Percentiles rank a stretch among this genome's conserved stretches.
phyloP scores from a whole-genome alignment of 169 alveolate species.

The Eimeria zaria region DNA sequence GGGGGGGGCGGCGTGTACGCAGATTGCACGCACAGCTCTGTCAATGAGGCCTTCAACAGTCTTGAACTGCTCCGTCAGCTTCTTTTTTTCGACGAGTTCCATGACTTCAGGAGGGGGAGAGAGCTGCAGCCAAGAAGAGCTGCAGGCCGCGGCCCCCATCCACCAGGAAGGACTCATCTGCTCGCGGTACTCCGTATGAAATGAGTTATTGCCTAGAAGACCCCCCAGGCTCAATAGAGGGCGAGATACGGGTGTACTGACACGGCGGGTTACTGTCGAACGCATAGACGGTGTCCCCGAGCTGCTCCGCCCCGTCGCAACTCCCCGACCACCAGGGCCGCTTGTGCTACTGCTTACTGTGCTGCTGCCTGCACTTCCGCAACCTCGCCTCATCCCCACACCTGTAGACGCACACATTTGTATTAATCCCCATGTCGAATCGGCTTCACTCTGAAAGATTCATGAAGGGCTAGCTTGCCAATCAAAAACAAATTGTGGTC shows the following conservation, averaged over 20 bases:
- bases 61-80: slow-evolving; percentile 81
- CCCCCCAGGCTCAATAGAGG: slow-evolving; percentile 61
- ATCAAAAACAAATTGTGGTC: neutral
- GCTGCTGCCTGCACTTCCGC: slow-evolving; percentile 81
- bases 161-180: slow-evolving; percentile 83
- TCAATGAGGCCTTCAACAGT: slow-evolving; percentile 82
- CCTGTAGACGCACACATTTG: neutral
- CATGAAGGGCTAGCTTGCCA: neutral
- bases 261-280: slow-evolving; percentile 28
- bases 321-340: slow-evolving; percentile 62
- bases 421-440: neutral
- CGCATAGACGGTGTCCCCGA: slow-evolving; percentile 59
- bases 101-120: slow-evolving; percentile 79
- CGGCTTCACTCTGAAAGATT: neutral
- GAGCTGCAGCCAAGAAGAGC: slow-evolving; percentile 75
- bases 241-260: slow-evolving; percentile 53
- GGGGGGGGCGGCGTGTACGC: neutral
- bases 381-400: slow-evolving; percentile 28
- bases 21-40: slow-evolving; percentile 67
- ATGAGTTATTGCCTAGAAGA: slow-evolving; percentile 25
- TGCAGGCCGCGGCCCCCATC: slow-evolving; percentile 78
- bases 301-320: slow-evolving; percentile 56
- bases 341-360: slow-evolving; percentile 77
- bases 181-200: slow-evolving; percentile 81
- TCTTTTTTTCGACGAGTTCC: slow-evolving; percentile 82